Evolutionary conservation across 2,329 filamentous ascomycete genomes (phyloP).

Genomic region (Diplodia mutila): DNA sequence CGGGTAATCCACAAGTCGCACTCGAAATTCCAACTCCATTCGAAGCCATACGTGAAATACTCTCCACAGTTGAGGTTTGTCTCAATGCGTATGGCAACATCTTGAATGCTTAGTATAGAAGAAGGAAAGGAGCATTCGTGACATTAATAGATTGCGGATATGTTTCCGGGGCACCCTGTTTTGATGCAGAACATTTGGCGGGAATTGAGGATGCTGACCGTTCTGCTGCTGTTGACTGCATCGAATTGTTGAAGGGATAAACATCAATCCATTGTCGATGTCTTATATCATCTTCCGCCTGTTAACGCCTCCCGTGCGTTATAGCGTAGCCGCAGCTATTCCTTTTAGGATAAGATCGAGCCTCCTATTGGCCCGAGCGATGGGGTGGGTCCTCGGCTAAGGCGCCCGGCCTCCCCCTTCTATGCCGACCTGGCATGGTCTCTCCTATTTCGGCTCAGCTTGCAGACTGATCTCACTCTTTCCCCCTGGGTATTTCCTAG

Average conservation of each 20-base stretch:
- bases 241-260: too few species aligned
- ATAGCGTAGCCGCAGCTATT: neutral
- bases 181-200: neutral
- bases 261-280: too few species aligned
- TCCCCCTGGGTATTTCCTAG: neutral
- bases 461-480: neutral
- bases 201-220: neutral
- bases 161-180: neutral
- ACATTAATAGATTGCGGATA: neutral
- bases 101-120: neutral
- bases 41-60: neutral
- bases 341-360: neutral
- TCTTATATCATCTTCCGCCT: neutral
- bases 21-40: too few species aligned
- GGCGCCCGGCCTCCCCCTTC: slow-evolving; percentile 4
- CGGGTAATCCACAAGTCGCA: too few species aligned
- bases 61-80: neutral
- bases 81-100: neutral
- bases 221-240: neutral
- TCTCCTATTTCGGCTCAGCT: slow-evolving; percentile 16
- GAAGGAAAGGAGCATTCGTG: neutral
- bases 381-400: slow-evolving; percentile 3
- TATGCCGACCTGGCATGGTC: neutral
- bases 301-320: too few species aligned
- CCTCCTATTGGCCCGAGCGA: neutral